Base-by-base conservation (phyloP, 495 filamentous ascomycete species). In the Aspergillus hancockii region DNA sequence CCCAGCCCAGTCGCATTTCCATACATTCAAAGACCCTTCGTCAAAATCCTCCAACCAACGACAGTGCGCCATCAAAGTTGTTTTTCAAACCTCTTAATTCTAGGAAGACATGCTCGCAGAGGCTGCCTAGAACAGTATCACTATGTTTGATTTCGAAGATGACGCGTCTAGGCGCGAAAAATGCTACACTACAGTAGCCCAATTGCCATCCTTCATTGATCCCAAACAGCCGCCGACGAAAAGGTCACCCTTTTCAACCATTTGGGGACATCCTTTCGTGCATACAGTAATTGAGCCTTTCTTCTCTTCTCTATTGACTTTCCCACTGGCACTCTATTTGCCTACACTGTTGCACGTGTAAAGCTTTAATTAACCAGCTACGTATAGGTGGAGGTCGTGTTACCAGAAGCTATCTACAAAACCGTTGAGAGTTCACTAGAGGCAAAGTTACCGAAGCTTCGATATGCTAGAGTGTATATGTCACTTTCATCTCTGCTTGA, bases 381-480 rank as follows among this genome's bases (percentile, higher is more conserved):
- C 8, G 4, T 9, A 22, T 61, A 95, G 91, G 79, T 87, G 8
- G 90, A 96, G 61, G 66, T 93, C 3, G 78, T 93, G 14, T 65
- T 98, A 0, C 90, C 93, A 2, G 80, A 87, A 63, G 85, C 90
- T 57, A 54, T 86, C 0, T 83, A 86, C 62, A 74, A 82, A 12
- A 64, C 81, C 43, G 79, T 92, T 52, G 77, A 82, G 60, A 66
- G 76, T 36, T 79, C 83, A 54, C 66, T 96, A 14, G 65, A 73
- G 4, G 58, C 63, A 18, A 77, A 76, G 43, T 51, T 80, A 7
- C 67, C 66, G 21, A 76, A 70, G 14, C 67, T 79, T 34, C 70
- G 68, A 51, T 97, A 88, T 77, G 79, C 85, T 45, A 80, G 83
- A 47, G 86, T 98, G 8, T 83, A 87, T 56, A 88, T 97, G 84